These are phyloP conservation scores for Podospora anserina DNA, from an alignment of 495 filamentous ascomycete genomes.

Conservation along the genomic window DNA sequence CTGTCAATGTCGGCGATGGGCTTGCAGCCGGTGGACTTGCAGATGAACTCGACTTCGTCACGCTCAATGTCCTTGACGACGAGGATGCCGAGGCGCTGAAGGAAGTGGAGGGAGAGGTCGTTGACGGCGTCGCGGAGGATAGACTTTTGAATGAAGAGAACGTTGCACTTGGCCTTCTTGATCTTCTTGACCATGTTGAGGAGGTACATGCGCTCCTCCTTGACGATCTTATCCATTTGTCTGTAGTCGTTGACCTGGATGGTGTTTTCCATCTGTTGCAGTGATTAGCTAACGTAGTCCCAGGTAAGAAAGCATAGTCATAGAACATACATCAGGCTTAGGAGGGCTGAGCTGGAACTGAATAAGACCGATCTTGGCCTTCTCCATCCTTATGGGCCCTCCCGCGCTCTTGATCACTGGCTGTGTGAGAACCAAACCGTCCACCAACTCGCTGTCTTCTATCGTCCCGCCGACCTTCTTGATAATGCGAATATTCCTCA, in stretches of 20 bases:
- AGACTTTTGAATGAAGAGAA: constrained; percentile 96
- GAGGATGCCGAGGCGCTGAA: constrained; percentile 93
- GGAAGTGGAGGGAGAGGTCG: constrained; percentile 93
- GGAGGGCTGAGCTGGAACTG: constrained; percentile 98
- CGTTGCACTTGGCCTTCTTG: constrained; percentile 99
- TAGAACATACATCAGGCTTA: constrained; percentile 79
- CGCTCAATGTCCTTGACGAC: constrained; percentile 96
- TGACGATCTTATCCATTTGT: constrained; percentile 99
- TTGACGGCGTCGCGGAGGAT: constrained; percentile 97
- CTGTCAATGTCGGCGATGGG: constrained; percentile 98
- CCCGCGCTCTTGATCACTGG: constrained; percentile 89
- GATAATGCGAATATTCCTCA: constrained; percentile 91
- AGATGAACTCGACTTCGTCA: constrained; percentile 98
- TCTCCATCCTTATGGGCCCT: constrained; percentile 91
- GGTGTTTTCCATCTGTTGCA: constrained; percentile 89
- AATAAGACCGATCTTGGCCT: constrained; percentile 93
- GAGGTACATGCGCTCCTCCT: constrained; percentile 96
- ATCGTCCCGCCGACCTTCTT: constrained; percentile 99
- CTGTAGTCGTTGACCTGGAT: constrained; percentile 98
- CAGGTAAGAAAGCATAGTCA: neutral
- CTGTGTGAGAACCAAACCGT: constrained; percentile 91
- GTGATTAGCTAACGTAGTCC: constrained; percentile 9
- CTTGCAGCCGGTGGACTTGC: constrained; percentile 97
- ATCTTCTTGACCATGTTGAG: constrained; percentile 99
- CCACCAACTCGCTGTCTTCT: constrained; percentile 95